A percentile compares a stretch with the other conserved stretches of the same genome.
Conservation (phyloP, 1,284 basidiomycete species). For the Cryptococcus maquisensis region DNA sequence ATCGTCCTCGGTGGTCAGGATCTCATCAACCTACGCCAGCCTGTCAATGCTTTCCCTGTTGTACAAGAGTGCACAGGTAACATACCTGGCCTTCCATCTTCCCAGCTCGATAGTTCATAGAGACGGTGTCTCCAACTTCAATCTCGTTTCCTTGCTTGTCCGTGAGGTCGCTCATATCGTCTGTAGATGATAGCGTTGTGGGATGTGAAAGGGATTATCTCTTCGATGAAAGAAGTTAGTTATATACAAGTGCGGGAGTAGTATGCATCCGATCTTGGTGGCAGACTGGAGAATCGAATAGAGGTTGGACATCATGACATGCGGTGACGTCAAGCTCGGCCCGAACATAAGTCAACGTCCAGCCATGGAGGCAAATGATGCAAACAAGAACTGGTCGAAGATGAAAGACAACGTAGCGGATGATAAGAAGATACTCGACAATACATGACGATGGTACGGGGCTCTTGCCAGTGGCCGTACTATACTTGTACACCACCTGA, state of each 20-base stretch:
- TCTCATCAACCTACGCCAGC: not conserved
- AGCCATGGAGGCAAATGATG: too few species aligned
- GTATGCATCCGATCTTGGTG: too few species aligned
- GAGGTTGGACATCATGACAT: too few species aligned
- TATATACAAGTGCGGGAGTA: too few species aligned
- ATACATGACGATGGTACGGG: too few species aligned
- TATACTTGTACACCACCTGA: too few species aligned
- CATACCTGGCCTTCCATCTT: slow-evolving; percentile 1
- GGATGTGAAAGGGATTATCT: not conserved
- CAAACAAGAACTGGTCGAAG: too few species aligned
- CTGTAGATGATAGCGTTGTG: not conserved
- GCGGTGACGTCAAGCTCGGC: not conserved
- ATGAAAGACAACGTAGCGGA: too few species aligned
- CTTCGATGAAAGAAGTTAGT: not conserved
- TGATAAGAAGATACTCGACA: too few species aligned
- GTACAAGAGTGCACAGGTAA: not conserved
- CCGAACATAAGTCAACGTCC: too few species aligned
- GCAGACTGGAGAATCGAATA: too few species aligned
- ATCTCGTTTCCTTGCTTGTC: slow-evolving; percentile 3
- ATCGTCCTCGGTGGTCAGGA: slow-evolving; percentile 1
- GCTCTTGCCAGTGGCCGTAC: too few species aligned
- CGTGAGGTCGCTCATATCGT: not conserved
- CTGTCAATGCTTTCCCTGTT: not conserved
- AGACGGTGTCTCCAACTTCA: not conserved
- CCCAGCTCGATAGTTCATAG: not conserved